A percentile compares a stretch with the other conserved stretches of the same genome.
phyloP scores from a whole-genome alignment of 2,329 filamentous ascomycete genomes.

The Cadophora sp. region DNA sequence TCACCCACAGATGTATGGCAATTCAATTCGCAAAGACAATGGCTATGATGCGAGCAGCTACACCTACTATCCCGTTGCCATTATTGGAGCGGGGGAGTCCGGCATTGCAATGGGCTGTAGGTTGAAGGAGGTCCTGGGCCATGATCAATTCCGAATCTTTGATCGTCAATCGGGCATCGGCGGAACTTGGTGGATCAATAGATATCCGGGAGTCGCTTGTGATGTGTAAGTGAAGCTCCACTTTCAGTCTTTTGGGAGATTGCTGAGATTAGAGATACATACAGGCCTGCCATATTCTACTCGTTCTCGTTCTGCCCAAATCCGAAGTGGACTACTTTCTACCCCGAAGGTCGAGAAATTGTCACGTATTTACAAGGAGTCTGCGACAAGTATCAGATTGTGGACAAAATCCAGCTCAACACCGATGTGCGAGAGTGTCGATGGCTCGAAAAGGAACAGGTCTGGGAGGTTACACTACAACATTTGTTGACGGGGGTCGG shows the following conservation, averaged over 20 bases:
- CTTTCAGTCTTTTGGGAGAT: not conserved
- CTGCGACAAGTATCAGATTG: slow-evolving; percentile 60
- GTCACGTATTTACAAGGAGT: slow-evolving; percentile 59
- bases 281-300: slow-evolving; percentile 62
- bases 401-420: slow-evolving; percentile 64
- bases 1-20: slow-evolving; percentile 40
- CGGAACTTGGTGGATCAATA: slow-evolving; percentile 62
- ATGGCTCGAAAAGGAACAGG: slow-evolving; percentile 59
- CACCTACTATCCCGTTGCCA: slow-evolving; percentile 51
- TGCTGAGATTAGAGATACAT: not conserved
- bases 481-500: slow-evolving; percentile 59
- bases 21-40: slow-evolving; percentile 49
- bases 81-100: slow-evolving; percentile 64
- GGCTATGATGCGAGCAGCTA: slow-evolving; percentile 49
- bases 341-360: slow-evolving; percentile 66
- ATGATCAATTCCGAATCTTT: slow-evolving; percentile 65
- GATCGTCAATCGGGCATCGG: slow-evolving; percentile 63
- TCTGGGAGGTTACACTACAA: slow-evolving; percentile 61
- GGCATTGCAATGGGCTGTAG: slow-evolving; percentile 66
- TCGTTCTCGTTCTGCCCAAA: slow-evolving; percentile 68
- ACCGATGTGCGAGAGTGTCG: slow-evolving; percentile 59
- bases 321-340: slow-evolving; percentile 62
- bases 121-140: slow-evolving; percentile 59
- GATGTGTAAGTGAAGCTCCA: slow-evolving; percentile 50
- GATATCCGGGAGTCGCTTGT: slow-evolving; percentile 61